Evolutionary conservation across 768 basidiomycete species (phyloP).

Genomic region (Leccinum olivaceopallidum): DNA sequence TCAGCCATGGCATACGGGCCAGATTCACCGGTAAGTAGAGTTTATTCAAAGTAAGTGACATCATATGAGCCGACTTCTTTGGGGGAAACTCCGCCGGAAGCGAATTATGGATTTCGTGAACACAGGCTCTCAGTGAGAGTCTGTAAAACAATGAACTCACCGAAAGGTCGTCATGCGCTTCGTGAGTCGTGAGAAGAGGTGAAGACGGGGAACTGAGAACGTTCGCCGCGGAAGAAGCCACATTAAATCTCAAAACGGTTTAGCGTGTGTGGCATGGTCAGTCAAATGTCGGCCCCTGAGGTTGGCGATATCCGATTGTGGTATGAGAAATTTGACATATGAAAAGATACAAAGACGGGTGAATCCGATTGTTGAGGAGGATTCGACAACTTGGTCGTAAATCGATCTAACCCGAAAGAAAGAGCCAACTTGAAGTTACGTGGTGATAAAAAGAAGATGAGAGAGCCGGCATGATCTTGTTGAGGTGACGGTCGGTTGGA

Average conservation of each 20-base stretch:
- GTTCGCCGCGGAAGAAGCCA: slow-evolving; percentile 2
- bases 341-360: background rate
- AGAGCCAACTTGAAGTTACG: background rate
- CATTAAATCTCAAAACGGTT: slow-evolving; percentile 14
- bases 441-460: background rate
- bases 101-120: background rate
- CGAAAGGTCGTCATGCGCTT: background rate
- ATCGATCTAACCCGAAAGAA: background rate
- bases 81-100: background rate
- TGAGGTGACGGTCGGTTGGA: background rate
- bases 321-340: background rate
- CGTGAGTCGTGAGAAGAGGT: slow-evolving; percentile 22
- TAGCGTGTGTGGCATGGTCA: slow-evolving; percentile 17
- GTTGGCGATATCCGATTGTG: background rate
- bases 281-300: slow-evolving; percentile 2
- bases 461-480: background rate
- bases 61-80: background rate
- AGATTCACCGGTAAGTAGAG: background rate
- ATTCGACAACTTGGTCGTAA: background rate
- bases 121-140: background rate
- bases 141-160: background rate
- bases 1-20: no score
- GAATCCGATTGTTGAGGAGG: background rate
- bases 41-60: background rate
- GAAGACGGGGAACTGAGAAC: slow-evolving; percentile 15